Percentiles rank a stretch among this genome's conserved stretches.
Evolutionary conservation across 148 eudicot genomes (phyloP).

Genomic region (Oxyria digyna): DNA sequence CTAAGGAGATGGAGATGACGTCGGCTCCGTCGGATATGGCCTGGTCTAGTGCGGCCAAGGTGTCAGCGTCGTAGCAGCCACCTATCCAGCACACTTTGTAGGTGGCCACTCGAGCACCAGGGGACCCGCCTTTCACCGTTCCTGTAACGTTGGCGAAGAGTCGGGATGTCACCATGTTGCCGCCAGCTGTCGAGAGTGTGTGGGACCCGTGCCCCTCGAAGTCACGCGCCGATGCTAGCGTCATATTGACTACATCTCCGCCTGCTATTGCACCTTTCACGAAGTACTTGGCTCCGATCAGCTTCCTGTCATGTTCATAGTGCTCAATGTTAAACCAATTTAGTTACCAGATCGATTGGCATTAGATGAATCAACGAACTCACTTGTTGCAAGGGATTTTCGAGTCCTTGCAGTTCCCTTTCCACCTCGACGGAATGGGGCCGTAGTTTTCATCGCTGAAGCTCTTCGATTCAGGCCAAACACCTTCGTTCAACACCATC

Average conservation of each 20-base stretch:
- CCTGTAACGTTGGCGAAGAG: background rate
- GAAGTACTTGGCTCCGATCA: slow-evolving; percentile 20
- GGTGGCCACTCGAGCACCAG: slow-evolving; percentile 7
- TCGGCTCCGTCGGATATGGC: slow-evolving; percentile 44
- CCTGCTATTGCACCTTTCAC: background rate
- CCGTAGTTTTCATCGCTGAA: slow-evolving; percentile 41
- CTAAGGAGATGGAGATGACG: slow-evolving; percentile 40
- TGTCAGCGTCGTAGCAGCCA: slow-evolving; percentile 18
- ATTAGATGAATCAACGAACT: too few species aligned
- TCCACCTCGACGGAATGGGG: slow-evolving; percentile 64
- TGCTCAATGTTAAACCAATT: too few species aligned
- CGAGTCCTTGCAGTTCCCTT: slow-evolving; percentile 32
- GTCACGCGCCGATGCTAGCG: slow-evolving; percentile 9
- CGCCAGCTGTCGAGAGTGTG: slow-evolving; percentile 11
- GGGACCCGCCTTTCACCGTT: slow-evolving; percentile 8
- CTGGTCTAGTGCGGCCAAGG: slow-evolving; percentile 39
- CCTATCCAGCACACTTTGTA: slow-evolving; percentile 11
- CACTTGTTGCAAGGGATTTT: background rate
- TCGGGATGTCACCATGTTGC: background rate
- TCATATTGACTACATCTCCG: background rate
- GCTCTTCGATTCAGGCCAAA: slow-evolving; percentile 72
- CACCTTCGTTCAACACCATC: slow-evolving; percentile 28
- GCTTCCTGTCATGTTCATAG: slow-evolving; percentile 9
- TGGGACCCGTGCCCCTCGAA: slow-evolving; percentile 9
- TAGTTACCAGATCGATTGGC: too few species aligned